Evolutionary conservation across 1,139 yeast genomes (phyloP), one percentile per base, ranked within the genome.

Genomic region (Pichia sp.): DNA sequence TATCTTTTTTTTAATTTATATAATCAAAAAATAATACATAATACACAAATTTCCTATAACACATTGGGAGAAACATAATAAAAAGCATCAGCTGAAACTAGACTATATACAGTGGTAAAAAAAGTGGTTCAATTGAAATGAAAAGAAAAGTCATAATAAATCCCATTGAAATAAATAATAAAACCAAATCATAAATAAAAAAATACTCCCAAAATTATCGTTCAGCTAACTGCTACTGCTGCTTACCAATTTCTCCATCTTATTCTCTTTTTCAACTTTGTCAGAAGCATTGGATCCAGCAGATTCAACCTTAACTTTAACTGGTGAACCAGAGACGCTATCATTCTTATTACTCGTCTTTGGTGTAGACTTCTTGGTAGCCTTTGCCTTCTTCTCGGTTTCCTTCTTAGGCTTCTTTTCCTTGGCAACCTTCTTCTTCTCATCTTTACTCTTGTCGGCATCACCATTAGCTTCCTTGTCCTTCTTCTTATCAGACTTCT

Each of bases 361-460:
- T 4, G 47, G 44, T 5, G 48, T 28, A 21, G 38, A 18, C 12
- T 49, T 49, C 24, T 42, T 42, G 14, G 2, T 39, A 4, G 21
- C 41, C 20, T 27, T 44, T n/a, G 32, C 18, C 32, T 41, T 49
- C n/a, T 39, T 45, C 19, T 41, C 48, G 21, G 33, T 18, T 15
- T 49, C 53, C n/a, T 50, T 46, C 14, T 44, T 50, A 8, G 14
- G 15, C 22, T 44, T 50, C 24, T 47, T 50, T 24, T 44, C 50
- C 35, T 50, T 47, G 3, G 22, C n/a, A 20, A 21, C 15, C 9
- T 35, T 41, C 4, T 19, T 17, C 7, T 31, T 32, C 27, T 21
- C 30, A 1, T 32, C 30, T 14, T 32, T 37, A 4, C 36, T 33
- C 24, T 37, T 22, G 6, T 43, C 39, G 14, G 20, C 17, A 9